A percentile compares a stretch with the other conserved stretches of the same genome.
These are phyloP conservation scores for Pezicula radicicola DNA, from an alignment of 2,329 filamentous ascomycete genomes.

Conservation along the genomic window DNA sequence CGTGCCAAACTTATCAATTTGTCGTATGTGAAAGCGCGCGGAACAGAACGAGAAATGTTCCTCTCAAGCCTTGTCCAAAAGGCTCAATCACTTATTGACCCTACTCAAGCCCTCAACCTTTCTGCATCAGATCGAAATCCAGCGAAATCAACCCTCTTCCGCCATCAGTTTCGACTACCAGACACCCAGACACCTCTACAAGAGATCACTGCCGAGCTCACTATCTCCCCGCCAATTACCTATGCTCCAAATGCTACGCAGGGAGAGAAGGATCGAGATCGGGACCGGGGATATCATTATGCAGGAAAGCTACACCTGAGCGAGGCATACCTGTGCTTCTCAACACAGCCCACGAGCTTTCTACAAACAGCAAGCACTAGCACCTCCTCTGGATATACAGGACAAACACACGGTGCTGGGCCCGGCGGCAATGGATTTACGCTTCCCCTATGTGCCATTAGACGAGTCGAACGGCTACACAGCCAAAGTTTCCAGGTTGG, in stretches of 20 bases:
- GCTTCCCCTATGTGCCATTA: constrained; percentile 85
- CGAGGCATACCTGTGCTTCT: constrained; percentile 95
- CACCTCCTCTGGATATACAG: constrained; percentile 81
- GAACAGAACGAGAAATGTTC: constrained; percentile 45
- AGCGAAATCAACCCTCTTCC: constrained; percentile 89
- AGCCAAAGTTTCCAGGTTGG: constrained; percentile 78
- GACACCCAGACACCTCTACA: constrained; percentile 88
- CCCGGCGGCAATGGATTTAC: constrained; percentile 96
- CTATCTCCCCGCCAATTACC: constrained; percentile 63
- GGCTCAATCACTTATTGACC: constrained; percentile 92
- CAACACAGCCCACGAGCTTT: constrained; percentile 88
- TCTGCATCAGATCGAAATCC: constrained; percentile 75
- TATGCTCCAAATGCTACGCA: constrained; percentile 55
- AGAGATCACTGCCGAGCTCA: constrained; percentile 95
- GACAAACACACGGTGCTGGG: constrained; percentile 88
- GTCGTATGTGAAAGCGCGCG: too few species aligned
- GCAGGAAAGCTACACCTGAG: constrained; percentile 90
- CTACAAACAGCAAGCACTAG: constrained; percentile 73
- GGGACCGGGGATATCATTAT: constrained; percentile 79
- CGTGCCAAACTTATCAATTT: too few species aligned
- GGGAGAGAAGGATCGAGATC: constrained; percentile 64
- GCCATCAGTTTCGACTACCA: constrained; percentile 93
- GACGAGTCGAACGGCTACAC: constrained; percentile 87
- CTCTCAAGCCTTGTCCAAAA: constrained; percentile 86
- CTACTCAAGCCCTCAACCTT: constrained; percentile 71